Evolutionary conservation across 148 eudicot species (phyloP).

Genomic region (Camellia japonica): DNA sequence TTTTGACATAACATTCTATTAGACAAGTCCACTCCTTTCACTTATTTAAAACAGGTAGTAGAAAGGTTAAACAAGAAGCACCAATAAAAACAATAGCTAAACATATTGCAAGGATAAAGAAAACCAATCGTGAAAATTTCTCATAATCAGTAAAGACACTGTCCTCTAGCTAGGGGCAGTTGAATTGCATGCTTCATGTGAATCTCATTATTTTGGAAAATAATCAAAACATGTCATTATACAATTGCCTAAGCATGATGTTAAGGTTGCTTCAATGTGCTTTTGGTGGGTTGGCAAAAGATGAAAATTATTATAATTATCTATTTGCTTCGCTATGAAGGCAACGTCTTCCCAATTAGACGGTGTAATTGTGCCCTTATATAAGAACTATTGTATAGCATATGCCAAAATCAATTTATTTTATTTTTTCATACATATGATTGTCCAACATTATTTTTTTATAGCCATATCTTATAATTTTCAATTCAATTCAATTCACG

Average conservation of each 20-base stretch:
- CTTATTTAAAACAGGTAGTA: constrained; percentile 10
- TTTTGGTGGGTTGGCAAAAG: background rate
- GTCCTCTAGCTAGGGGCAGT: background rate
- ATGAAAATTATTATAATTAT: too few species aligned
- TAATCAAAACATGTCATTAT: background rate
- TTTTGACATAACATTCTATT: constrained; percentile 8
- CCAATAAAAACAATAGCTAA: background rate
- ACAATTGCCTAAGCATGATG: constrained; percentile 6
- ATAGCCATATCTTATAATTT: background rate
- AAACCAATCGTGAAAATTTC: background rate
- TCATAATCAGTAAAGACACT: background rate
- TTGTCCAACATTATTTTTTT: background rate
- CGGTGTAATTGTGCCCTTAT: too few species aligned
- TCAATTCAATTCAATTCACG: background rate
- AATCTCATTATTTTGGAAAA: background rate
- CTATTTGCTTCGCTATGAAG: too few species aligned
- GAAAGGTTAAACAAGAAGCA: background rate
- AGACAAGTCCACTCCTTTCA: constrained; percentile 12
- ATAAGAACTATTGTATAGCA: too few species aligned
- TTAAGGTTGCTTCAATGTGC: background rate
- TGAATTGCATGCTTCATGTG: constrained; percentile 12
- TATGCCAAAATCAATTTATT: too few species aligned
- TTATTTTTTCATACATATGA: too few species aligned
- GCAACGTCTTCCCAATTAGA: too few species aligned
- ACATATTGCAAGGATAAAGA: background rate